phyloP scores from a whole-genome alignment of 139 green algal genomes.

The Tetradesmus lagerheimii region DNA sequence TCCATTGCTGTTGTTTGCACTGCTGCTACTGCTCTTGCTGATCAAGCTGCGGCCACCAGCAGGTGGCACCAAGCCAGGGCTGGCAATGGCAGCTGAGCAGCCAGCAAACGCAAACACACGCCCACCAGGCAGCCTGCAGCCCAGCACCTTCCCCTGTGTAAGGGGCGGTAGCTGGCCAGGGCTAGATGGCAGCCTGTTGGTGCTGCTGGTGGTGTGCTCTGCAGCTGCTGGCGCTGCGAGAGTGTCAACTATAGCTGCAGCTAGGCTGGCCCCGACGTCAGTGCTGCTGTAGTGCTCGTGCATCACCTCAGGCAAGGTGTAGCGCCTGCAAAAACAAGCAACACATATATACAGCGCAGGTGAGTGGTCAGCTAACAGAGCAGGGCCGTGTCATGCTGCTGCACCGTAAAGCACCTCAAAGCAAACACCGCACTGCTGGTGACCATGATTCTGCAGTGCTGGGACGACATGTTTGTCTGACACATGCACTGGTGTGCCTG shows the following conservation, averaged over 20 bases:
- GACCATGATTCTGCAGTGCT: no score
- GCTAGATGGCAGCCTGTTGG: background rate
- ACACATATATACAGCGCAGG: background rate
- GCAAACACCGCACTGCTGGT: no score
- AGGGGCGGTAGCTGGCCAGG: background rate
- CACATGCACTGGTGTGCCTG: no score
- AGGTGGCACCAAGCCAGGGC: constrained; percentile 35
- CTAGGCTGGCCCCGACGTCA: constrained; percentile 61
- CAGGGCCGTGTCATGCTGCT: no score
- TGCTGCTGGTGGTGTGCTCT: constrained; percentile 2
- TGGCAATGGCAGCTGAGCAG: constrained; percentile 47
- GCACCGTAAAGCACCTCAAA: no score
- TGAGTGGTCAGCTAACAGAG: no score
- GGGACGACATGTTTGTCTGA: no score
- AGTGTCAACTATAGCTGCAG: constrained; percentile 38
- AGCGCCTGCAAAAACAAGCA: background rate
- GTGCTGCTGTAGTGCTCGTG: constrained; percentile 70
- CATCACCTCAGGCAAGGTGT: constrained; percentile 36
- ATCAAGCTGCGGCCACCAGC: constrained; percentile 46
- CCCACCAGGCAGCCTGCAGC: constrained; percentile 61
- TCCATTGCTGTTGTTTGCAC: background rate
- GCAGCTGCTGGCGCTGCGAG: constrained; percentile 13
- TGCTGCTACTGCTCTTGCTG: constrained; percentile 39
- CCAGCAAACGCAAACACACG: constrained; percentile 61
- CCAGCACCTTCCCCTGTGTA: constrained; percentile 44